Percentiles rank a stretch among this genome's conserved stretches.
These are phyloP conservation scores for Punctularia strigosozonata DNA, from an alignment of 768 basidiomycete genomes.

Conservation along the genomic window DNA sequence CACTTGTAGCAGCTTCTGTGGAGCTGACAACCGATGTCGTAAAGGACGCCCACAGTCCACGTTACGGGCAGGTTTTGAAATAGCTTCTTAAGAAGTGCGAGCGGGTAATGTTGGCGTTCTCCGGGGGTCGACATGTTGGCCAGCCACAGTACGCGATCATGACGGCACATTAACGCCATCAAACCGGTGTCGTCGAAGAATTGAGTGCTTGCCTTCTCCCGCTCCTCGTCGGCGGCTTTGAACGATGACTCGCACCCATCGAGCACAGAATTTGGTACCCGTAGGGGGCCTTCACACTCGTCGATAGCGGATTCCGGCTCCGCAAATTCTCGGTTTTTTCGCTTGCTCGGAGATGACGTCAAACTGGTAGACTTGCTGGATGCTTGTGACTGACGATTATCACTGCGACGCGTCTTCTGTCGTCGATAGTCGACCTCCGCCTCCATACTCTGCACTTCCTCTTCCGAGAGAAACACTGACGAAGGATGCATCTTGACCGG, in stretches of 20 bases:
- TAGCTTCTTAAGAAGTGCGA: slow-evolving; percentile 21
- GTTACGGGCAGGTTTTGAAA: slow-evolving; percentile 16
- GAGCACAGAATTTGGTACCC: slow-evolving; percentile 22
- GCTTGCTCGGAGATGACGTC: too few species aligned
- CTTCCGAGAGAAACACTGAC: slow-evolving; percentile 12
- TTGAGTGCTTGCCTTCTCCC: slow-evolving; percentile 14
- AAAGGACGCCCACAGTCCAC: slow-evolving; percentile 15
- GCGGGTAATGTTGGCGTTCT: slow-evolving; percentile 25
- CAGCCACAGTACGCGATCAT: slow-evolving; percentile 23
- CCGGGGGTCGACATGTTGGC: slow-evolving; percentile 28
- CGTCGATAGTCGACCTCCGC: too few species aligned
- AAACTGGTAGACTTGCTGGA: too few species aligned
- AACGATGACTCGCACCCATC: slow-evolving; percentile 21
- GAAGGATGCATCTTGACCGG: slow-evolving; percentile 10
- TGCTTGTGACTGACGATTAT: too few species aligned
- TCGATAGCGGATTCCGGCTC: too few species aligned
- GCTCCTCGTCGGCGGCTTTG: slow-evolving; percentile 21
- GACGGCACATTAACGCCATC: slow-evolving; percentile 27
- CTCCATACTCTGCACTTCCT: slow-evolving; percentile 12
- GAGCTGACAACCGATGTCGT: slow-evolving; percentile 26
- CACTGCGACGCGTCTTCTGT: too few species aligned
- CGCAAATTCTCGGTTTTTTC: too few species aligned
- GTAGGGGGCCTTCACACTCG: background rate
- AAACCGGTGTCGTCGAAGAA: slow-evolving; percentile 23
- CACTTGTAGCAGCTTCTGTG: slow-evolving; percentile 16